phyloP scores from a whole-genome alignment of 2,329 filamentous ascomycete species.

The Xylariaceae sp. region DNA sequence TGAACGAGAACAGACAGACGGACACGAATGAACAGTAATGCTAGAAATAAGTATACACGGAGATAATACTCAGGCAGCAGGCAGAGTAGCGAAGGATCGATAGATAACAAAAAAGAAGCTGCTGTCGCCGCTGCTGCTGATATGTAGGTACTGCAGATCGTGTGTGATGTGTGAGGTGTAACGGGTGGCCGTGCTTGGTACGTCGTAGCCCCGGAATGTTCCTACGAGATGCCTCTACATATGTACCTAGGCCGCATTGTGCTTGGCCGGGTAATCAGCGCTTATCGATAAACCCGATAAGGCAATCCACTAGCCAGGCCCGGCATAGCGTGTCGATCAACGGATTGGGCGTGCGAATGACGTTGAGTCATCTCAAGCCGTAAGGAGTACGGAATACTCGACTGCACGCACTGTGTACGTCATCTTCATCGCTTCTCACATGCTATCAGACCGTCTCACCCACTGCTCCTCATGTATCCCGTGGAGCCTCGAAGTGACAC shows the following conservation, averaged over 20 bases:
- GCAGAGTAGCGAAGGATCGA: not conserved
- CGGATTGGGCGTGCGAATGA: slow-evolving; percentile 10
- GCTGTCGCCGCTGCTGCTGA: not conserved
- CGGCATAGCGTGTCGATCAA: not conserved
- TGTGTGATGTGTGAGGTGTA: not conserved
- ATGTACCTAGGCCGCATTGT: not conserved
- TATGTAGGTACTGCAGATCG: not conserved
- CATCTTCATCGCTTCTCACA: not conserved
- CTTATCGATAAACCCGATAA: slow-evolving; percentile 16
- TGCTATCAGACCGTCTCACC: not conserved
- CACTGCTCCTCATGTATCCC: not conserved
- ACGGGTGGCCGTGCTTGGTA: not conserved
- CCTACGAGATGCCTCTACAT: not conserved
- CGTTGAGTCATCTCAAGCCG: not conserved
- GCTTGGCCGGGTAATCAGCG: not conserved
- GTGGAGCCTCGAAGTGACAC: not conserved
- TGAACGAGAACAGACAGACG: not conserved
- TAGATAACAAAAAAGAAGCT: not conserved
- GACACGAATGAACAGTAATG: not conserved
- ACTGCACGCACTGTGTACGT: not conserved
- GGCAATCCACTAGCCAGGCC: not conserved
- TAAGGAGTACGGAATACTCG: not conserved
- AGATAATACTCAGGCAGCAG: not conserved
- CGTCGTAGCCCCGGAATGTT: not conserved
- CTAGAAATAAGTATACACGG: not conserved